A percentile compares a stretch with the other conserved stretches of the same genome.
phyloP scores from a whole-genome alignment of 345 rosid genomes.

The Hypericum perforatum region DNA sequence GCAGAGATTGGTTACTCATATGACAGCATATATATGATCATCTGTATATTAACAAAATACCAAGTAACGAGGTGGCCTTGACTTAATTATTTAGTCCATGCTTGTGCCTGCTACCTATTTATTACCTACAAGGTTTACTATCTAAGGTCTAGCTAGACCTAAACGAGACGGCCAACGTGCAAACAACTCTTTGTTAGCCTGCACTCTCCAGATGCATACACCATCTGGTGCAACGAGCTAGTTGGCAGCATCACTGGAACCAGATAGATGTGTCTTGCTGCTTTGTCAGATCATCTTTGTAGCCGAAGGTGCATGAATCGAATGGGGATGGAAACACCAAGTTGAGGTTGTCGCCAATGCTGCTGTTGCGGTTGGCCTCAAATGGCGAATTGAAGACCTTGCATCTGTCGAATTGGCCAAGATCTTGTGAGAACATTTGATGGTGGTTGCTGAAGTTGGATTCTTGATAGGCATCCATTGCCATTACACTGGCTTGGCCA shows the following conservation, averaged over 20 bases:
- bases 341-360: slow-evolving; percentile 20
- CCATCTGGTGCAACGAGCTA: no score
- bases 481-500: slow-evolving; percentile 36
- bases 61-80: no score
- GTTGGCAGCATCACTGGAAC: slow-evolving; percentile 31
- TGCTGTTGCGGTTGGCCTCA: slow-evolving; percentile 22
- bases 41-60: no score
- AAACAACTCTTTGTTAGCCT: no score
- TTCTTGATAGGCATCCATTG: slow-evolving; percentile 47
- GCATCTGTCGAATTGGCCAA: slow-evolving; percentile 35
- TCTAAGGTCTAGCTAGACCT: no score
- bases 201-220: no score
- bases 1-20: no score
- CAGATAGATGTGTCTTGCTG: slow-evolving; percentile 58
- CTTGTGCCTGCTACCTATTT: no score
- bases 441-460: slow-evolving; percentile 38
- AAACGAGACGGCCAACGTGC: no score
- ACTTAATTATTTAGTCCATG: no score
- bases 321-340: slow-evolving; percentile 58
- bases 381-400: slow-evolving; percentile 36
- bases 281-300: slow-evolving; percentile 65
- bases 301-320: slow-evolving; percentile 51
- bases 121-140: no score
- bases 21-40: no score
- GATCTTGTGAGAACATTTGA: slow-evolving; percentile 37